Percentiles rank a stretch among this genome's conserved stretches.
phyloP scores from a whole-genome alignment of 176 grass and related monocot species.

The Aegilops umbellulata region DNA sequence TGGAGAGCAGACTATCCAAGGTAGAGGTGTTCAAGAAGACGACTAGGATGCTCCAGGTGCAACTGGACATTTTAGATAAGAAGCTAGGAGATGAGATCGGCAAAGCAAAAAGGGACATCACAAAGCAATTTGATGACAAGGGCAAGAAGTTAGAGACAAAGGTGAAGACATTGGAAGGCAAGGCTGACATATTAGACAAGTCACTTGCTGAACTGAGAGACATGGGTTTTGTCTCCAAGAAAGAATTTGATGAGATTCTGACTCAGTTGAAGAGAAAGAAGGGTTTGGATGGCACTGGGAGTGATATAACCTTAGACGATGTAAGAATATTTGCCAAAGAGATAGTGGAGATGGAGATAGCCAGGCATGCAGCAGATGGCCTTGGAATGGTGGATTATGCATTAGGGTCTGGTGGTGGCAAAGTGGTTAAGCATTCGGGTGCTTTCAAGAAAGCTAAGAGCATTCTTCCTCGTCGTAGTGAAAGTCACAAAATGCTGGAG shows the following conservation, averaged over 20 bases:
- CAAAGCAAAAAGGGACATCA: constrained; percentile 47
- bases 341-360: constrained; percentile 87
- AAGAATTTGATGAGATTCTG: constrained; percentile 73
- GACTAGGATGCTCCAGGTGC: constrained; percentile 72
- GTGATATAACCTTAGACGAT: constrained; percentile 60
- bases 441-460: constrained; percentile 38
- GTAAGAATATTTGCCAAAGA: constrained; percentile 77
- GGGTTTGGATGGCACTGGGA: constrained; percentile 33
- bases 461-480: constrained; percentile 28
- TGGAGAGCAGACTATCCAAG: constrained; percentile 60
- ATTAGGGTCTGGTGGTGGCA: constrained; percentile 73
- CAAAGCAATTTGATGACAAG: constrained; percentile 61
- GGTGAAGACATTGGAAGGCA: constrained; percentile 60
- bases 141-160: constrained; percentile 47
- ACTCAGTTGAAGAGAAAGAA: constrained; percentile 56
- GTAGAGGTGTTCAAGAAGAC: constrained; percentile 75
- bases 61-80: constrained; percentile 82
- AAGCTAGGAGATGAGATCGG: constrained; percentile 75
- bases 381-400: constrained; percentile 96
- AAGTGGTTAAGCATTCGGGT: constrained; percentile 67
- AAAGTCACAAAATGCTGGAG: constrained; percentile 76
- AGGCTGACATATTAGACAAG: constrained; percentile 63
- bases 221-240: constrained; percentile 61
- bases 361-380: constrained; percentile 87
- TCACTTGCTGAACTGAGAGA: constrained; percentile 60